These are phyloP conservation scores for Candida caryicola DNA, from an alignment of 805 yeast genomes.

Conservation along the genomic window DNA sequence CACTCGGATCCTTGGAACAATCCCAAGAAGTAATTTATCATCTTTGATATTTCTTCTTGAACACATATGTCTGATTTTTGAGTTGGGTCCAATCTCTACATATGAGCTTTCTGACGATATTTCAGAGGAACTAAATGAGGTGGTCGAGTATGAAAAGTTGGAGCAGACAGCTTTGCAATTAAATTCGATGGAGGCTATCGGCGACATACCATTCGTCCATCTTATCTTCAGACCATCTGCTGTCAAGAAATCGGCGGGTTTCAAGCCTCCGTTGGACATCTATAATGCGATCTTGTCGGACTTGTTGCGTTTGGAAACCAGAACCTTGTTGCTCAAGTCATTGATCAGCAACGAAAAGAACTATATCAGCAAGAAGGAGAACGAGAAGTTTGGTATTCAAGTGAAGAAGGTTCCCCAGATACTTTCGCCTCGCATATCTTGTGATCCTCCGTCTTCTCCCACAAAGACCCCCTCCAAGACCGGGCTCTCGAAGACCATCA, in stretches of 20 bases:
- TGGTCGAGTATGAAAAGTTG: conserved; percentile 3
- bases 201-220: conserved; percentile 40
- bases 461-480: conserved; percentile 7
- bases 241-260: conserved; percentile 33
- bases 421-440: conserved; percentile 10
- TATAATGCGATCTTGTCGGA: conserved; percentile 27
- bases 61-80: conserved; percentile 28
- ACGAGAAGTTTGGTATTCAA: conserved; percentile 26
- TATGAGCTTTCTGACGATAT: conserved; percentile 29
- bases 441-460: conserved; percentile 15
- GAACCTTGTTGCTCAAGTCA: conserved; percentile 18
- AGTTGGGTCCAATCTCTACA: conserved; percentile 19
- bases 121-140: conserved; percentile 1
- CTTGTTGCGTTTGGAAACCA: conserved; percentile 23
- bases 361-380: conserved; percentile 27
- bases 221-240: conserved; percentile 40
- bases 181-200: conserved; percentile 36
- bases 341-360: conserved; percentile 26
- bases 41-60: conserved; percentile 35
- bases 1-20: conserved; percentile 25
- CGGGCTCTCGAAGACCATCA: conserved; percentile 4
- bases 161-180: conserved; percentile 13
- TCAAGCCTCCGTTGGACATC: conserved; percentile 35
- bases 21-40: conserved; percentile 40
- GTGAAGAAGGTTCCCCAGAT: conserved; percentile 17